Evolutionary conservation across 1,139 yeast species (phyloP).

Genomic region (Geotrichum siamense): DNA sequence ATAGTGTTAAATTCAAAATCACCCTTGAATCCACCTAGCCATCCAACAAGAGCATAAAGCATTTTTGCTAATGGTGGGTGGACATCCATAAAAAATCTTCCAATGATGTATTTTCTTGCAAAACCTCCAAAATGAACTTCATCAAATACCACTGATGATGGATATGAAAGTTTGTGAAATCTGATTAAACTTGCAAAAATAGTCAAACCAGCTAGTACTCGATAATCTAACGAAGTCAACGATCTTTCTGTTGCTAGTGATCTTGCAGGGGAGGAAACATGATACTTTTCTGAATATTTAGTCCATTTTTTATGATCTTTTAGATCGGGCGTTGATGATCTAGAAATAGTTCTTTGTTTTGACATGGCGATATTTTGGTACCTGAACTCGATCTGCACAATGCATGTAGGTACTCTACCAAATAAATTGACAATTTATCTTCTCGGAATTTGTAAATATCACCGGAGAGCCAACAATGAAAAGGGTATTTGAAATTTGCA

Average conservation of each 20-base stretch:
- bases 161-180: constrained; percentile 53
- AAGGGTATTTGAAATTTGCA: background rate
- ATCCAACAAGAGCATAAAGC: constrained; percentile 85
- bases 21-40: constrained; percentile 83
- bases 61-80: constrained; percentile 98
- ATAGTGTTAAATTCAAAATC: constrained; percentile 83
- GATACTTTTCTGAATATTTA: background rate
- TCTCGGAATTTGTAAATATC: too few species aligned
- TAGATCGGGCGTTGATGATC: background rate
- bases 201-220: constrained; percentile 45
- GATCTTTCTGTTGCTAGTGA: constrained; percentile 32
- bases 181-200: constrained; percentile 52
- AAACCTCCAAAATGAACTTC: constrained; percentile 69
- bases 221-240: constrained; percentile 25
- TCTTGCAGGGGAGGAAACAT: constrained; percentile 39
- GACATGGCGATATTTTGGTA: background rate
- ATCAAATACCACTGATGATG: constrained; percentile 85
- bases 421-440: background rate
- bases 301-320: background rate
- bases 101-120: constrained; percentile 54
- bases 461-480: too few species aligned
- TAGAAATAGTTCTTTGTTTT: background rate
- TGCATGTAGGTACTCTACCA: constrained; percentile 4
- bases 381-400: background rate
- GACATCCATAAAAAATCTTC: constrained; percentile 80